These are phyloP conservation scores for Baudoinia panamericana DNA, from an alignment of 495 filamentous ascomycete genomes.

Conservation along the genomic window DNA sequence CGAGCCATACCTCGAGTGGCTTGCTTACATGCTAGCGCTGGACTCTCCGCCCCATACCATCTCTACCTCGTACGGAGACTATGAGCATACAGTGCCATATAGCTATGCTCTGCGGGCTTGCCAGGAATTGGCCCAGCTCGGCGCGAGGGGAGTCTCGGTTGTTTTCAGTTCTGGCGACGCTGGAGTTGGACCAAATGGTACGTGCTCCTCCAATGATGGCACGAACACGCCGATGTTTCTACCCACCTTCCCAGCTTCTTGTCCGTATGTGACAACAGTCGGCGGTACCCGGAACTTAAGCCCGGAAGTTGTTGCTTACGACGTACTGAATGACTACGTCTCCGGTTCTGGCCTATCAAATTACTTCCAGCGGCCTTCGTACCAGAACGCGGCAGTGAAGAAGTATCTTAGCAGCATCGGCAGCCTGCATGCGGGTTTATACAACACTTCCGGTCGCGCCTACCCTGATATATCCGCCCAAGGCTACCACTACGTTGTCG, in stretches of 20 bases:
- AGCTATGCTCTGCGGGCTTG: constrained; percentile 56
- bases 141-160: constrained; percentile 59
- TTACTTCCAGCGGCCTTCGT: constrained; percentile 46
- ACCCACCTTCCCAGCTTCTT: constrained; percentile 55
- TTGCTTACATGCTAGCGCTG: constrained; percentile 47
- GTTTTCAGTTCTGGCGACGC: constrained; percentile 60
- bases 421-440: constrained; percentile 31
- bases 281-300: constrained; percentile 42
- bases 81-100: constrained; percentile 59
- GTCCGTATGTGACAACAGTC: constrained; percentile 61
- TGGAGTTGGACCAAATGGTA: constrained; percentile 43
- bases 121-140: constrained; percentile 54
- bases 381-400: constrained; percentile 45
- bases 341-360: constrained; percentile 58
- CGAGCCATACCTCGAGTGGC: constrained; percentile 62
- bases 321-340: neutral
- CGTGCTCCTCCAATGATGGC: constrained; percentile 54
- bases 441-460: constrained; percentile 52
- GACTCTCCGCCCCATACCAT: constrained; percentile 57
- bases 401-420: constrained; percentile 41
- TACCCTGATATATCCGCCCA: constrained; percentile 64
- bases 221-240: constrained; percentile 53
- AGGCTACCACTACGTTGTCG: constrained; percentile 37
- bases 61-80: constrained; percentile 68
- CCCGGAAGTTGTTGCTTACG: neutral